A percentile compares a stretch with the other conserved stretches of the same genome.
These are phyloP conservation scores for Aspergillus puulaauensis DNA, from an alignment of 2,329 filamentous ascomycete genomes.

Conservation along the genomic window DNA sequence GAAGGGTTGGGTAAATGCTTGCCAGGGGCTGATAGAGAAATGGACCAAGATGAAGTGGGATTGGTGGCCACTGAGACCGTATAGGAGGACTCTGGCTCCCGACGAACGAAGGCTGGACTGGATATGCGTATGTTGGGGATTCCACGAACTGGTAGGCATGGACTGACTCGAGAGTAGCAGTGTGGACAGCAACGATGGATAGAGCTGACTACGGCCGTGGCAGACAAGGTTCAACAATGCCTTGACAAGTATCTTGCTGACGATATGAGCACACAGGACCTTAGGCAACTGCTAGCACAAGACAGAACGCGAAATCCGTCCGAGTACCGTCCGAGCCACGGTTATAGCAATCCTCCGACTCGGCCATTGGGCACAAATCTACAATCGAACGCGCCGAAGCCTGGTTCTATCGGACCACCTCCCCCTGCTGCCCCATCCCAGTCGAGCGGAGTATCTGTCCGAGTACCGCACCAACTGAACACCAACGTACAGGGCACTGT, in stretches of 20 bases:
- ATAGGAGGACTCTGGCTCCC: background rate
- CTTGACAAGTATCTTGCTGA: background rate
- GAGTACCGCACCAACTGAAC: too few species aligned
- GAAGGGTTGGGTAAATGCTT: background rate
- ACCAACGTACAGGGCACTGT: too few species aligned
- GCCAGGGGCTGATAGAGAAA: background rate
- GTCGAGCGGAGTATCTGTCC: too few species aligned
- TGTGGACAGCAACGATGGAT: background rate
- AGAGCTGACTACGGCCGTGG: background rate
- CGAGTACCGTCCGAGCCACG: too few species aligned
- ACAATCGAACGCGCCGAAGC: too few species aligned
- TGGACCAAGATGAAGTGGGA: background rate
- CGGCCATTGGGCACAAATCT: too few species aligned
- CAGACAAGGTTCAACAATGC: background rate
- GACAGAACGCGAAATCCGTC: too few species aligned
- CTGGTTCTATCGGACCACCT: too few species aligned
- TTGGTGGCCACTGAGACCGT: background rate
- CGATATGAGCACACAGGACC: background rate
- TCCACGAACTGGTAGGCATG: too few species aligned
- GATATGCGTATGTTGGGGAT: background rate
- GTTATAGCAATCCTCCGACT: too few species aligned
- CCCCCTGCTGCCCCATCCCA: too few species aligned
- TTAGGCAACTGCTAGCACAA: background rate
- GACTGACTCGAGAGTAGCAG: background rate
- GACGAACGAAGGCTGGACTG: background rate